These are phyloP conservation scores for Phialocephala sp. DNA, from an alignment of 2,329 filamentous ascomycete genomes.

Conservation along the genomic window DNA sequence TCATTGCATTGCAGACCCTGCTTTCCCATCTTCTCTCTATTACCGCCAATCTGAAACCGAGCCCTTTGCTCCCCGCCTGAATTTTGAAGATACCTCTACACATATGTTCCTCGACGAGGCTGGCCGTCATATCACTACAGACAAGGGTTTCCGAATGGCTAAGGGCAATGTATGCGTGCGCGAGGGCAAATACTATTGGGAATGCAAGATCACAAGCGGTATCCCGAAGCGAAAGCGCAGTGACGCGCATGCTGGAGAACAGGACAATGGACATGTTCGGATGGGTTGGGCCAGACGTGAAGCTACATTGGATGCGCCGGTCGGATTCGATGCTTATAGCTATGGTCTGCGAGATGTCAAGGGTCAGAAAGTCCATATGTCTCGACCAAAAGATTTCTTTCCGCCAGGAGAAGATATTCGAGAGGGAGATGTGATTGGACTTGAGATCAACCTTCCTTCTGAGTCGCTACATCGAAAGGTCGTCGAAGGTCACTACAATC, in stretches of 20 bases:
- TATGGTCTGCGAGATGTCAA: slow-evolving; percentile 90
- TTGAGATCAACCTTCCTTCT: slow-evolving; percentile 90
- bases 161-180: slow-evolving; percentile 89
- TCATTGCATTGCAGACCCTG: slow-evolving; percentile 87
- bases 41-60: slow-evolving; percentile 88
- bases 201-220: slow-evolving; percentile 86
- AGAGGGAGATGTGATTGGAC: slow-evolving; percentile 91
- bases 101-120: slow-evolving; percentile 82
- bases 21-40: slow-evolving; percentile 84
- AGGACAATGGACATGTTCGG: slow-evolving; percentile 65
- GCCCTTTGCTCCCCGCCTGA: slow-evolving; percentile 84
- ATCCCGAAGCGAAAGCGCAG: slow-evolving; percentile 52
- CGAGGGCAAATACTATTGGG: slow-evolving; percentile 92
- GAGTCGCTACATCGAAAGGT: slow-evolving; percentile 87
- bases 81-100: slow-evolving; percentile 88
- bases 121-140: slow-evolving; percentile 80
- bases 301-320: slow-evolving; percentile 80
- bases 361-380: slow-evolving; percentile 92
- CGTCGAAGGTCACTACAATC: slow-evolving; percentile 86
- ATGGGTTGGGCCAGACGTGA: slow-evolving; percentile 87
- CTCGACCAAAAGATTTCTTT: slow-evolving; percentile 89
- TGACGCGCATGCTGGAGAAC: slow-evolving; percentile 31
- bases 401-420: slow-evolving; percentile 77
- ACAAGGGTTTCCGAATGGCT: slow-evolving; percentile 91
- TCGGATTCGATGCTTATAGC: slow-evolving; percentile 90